A percentile compares a stretch with the other conserved stretches of the same genome.
These are phyloP conservation scores for Jacaranda mimosifolia DNA, from an alignment of 257 asterid species.

Conservation along the genomic window DNA sequence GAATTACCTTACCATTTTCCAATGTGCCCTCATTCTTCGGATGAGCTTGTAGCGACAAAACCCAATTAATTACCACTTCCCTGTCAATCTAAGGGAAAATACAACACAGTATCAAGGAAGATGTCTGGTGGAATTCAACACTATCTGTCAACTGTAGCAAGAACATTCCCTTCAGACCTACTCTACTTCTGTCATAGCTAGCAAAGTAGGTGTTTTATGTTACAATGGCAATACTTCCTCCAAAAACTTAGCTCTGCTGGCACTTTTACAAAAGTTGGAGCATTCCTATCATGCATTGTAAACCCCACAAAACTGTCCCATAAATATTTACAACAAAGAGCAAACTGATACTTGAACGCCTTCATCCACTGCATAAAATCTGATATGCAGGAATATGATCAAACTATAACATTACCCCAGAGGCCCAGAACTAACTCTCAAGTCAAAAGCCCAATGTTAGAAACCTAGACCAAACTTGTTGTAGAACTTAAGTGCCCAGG, in stretches of 20 bases:
- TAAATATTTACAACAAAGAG: not conserved
- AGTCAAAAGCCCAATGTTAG: not conserved
- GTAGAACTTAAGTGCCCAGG: not conserved
- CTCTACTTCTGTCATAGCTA: not conserved
- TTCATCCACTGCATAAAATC: not conserved
- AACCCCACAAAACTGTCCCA: conserved; percentile 4
- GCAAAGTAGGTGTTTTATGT: not conserved
- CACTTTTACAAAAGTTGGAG: not conserved
- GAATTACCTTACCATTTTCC: conserved; percentile 67
- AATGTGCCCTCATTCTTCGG: conserved; percentile 54
- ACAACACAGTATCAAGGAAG: conserved; percentile 23
- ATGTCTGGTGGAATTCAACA: not conserved
- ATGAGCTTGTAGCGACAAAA: conserved; percentile 84
- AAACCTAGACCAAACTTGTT: not conserved
- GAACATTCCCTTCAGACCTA: not conserved
- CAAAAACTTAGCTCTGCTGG: not conserved
- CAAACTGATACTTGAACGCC: too few species aligned
- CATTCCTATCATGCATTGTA: not conserved
- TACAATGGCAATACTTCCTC: not conserved
- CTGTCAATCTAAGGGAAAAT: conserved; percentile 67
- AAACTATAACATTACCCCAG: not conserved
- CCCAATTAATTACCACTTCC: conserved; percentile 81
- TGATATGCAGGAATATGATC: not conserved
- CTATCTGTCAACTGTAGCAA: conserved; percentile 3
- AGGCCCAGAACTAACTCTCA: not conserved